Percentiles rank a stretch among this genome's conserved stretches.
phyloP scores from a whole-genome alignment of 345 rosid species.

The Luvunga scandens region DNA sequence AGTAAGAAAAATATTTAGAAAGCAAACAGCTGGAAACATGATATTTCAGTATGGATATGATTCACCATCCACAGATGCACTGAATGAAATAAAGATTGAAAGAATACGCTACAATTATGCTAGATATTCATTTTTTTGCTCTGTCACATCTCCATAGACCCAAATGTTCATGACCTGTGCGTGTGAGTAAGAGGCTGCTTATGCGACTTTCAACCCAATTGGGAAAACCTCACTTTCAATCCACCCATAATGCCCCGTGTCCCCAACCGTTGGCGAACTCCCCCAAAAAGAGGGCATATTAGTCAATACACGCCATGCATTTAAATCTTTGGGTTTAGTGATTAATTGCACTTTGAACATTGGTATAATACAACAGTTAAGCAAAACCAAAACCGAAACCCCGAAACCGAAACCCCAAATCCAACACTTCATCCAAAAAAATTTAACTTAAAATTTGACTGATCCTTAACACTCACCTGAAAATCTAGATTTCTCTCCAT shows the following conservation, averaged over 20 bases:
- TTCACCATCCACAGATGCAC: background rate
- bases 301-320: slow-evolving; percentile 4
- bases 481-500: background rate
- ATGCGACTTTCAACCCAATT: background rate
- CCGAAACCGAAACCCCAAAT: background rate
- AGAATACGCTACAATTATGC: background rate
- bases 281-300: background rate
- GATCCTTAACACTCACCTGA: background rate
- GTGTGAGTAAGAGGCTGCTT: background rate
- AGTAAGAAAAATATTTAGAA: background rate
- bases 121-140: background rate
- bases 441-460: background rate
- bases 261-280: background rate
- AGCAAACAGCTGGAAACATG: slow-evolving; percentile 5
- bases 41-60: background rate
- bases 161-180: slow-evolving; percentile 5
- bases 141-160: slow-evolving; percentile 3
- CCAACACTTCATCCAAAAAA: background rate
- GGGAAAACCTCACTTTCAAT: background rate
- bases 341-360: slow-evolving; percentile 18
- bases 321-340: slow-evolving; percentile 14
- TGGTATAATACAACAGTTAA: slow-evolving; percentile 12
- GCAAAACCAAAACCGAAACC: background rate
- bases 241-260: slow-evolving; percentile 15
- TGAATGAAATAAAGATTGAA: background rate